phyloP scores from a whole-genome alignment of 176 grass and related monocot species.

The Carex pumila region DNA sequence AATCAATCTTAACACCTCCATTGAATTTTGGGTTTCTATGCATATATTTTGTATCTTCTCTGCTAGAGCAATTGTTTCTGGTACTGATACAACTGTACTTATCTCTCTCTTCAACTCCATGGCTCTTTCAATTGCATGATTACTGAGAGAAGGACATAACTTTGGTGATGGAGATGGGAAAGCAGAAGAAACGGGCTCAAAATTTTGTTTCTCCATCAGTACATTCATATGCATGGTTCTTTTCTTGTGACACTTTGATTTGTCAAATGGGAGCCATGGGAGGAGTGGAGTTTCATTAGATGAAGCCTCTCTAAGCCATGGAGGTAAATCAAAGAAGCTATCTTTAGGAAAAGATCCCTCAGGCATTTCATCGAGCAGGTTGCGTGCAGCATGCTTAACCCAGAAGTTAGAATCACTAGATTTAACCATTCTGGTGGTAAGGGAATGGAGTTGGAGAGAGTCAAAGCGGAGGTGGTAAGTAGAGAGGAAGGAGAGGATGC shows the following conservation, averaged over 20 bases:
- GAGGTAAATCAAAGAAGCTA: conserved; percentile 40
- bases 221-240: conserved; percentile 27
- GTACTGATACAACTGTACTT: conserved; percentile 23
- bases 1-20: conserved; percentile 46
- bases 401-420: conserved; percentile 21
- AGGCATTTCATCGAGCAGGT: conserved; percentile 72
- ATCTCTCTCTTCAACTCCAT: conserved; percentile 36
- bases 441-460: conserved; percentile 19
- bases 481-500: conserved; percentile 67
- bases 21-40: conserved; percentile 35
- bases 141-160: background rate
- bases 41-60: conserved; percentile 53
- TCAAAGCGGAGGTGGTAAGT: conserved; percentile 29
- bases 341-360: conserved; percentile 9
- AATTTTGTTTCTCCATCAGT: background rate
- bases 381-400: conserved; percentile 35
- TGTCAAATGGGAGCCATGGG: conserved; percentile 56
- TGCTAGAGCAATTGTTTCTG: conserved; percentile 23
- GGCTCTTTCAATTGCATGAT: conserved; percentile 6
- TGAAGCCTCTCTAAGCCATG: conserved; percentile 38
- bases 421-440: conserved; percentile 23
- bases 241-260: background rate
- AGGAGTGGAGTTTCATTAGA: conserved; percentile 22
- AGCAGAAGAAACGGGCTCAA: background rate
- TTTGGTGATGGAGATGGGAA: background rate